Base-by-base conservation (phyloP, 1,284 basidiomycete genomes). In the Trichosporon ovoides region DNA sequence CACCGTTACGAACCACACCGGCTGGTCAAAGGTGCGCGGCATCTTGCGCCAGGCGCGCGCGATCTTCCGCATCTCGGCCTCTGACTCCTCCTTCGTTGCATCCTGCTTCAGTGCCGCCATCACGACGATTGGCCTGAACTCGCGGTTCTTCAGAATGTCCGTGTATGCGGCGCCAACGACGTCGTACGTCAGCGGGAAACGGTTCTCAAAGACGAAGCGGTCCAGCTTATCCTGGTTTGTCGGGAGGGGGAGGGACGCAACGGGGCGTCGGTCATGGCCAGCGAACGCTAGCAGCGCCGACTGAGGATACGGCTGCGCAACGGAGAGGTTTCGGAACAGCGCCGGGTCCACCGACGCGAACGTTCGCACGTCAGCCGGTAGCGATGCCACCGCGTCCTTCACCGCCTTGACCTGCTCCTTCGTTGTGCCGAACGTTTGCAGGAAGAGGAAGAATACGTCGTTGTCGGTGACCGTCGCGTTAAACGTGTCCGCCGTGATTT, bases 1-100 rank as follows among this genome's bases (percentile, higher is more conserved):
- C 83, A 94, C 91, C 84, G 86, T 89, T 7, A 86, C 82, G 75
- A 93, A 95, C 54, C 91, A 83, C 0, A 94, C 86, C 14, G 86
- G 83, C 50, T 84, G 79, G 10, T 74, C 78, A 43, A 72, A 72
- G 24, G 56, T 57, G 53, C 70, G 66, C 18, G 74, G 73, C 13
- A 75, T 74, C 51, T 68, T 68, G 40, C 70, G 81, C 91, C 89
- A 93, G 58, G 84, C 83, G 60, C 79, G 79, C 0, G 84, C 84
- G 14, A 88, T 78, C 52, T 82, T 80, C 31, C 72, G 73, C 5
- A 91, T 73, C 33, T 79, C 79, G 50, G 78, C 74, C 7, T 48
- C 43, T 6, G 43, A 48, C 22, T 48, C 43, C 14, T 3, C 3
- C 43, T 48, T 80, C 75, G 28, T 62, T 68, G 31, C 67, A 14